Conservation (phyloP, 306 rosid species). For the Benincasa hispida region DNA sequence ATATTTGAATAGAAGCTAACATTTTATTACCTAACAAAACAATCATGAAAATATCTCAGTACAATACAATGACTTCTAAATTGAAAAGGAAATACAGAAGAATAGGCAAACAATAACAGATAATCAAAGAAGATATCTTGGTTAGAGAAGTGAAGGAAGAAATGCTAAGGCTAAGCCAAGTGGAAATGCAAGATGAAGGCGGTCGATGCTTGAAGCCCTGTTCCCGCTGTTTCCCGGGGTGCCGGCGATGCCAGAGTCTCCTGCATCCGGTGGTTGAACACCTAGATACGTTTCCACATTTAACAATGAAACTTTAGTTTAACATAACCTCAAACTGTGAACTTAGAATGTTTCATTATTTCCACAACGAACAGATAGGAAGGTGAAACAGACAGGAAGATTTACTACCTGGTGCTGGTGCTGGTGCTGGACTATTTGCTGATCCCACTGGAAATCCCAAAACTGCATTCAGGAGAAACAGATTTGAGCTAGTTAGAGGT, state of each 20-base stretch:
- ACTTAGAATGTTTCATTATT: neutral
- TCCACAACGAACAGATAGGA: neutral
- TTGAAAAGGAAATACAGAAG: neutral
- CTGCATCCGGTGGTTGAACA: neutral
- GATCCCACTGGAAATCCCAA: constrained; percentile 8
- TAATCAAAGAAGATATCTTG: neutral
- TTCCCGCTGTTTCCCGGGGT: neutral
- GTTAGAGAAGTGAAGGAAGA: constrained; percentile 15
- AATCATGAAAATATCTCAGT: constrained; percentile 3
- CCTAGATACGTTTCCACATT: neutral
- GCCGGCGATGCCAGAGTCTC: neutral
- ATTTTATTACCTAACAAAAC: constrained; percentile 1
- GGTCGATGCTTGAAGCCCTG: constrained; percentile 9
- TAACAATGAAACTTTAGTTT: neutral
- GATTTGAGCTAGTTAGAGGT: neutral
- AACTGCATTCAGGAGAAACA: neutral
- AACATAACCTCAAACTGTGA: neutral
- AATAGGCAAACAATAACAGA: neutral
- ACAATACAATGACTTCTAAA: neutral
- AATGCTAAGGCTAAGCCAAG: constrained; percentile 15
- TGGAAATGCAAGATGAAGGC: constrained; percentile 5
- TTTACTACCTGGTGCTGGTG: constrained; percentile 7
- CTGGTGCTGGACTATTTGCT: neutral
- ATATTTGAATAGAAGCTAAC: neutral
- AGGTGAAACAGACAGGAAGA: neutral